Conservation (phyloP, 73 alveolate species). For the Paramecium primaurelia region DNA sequence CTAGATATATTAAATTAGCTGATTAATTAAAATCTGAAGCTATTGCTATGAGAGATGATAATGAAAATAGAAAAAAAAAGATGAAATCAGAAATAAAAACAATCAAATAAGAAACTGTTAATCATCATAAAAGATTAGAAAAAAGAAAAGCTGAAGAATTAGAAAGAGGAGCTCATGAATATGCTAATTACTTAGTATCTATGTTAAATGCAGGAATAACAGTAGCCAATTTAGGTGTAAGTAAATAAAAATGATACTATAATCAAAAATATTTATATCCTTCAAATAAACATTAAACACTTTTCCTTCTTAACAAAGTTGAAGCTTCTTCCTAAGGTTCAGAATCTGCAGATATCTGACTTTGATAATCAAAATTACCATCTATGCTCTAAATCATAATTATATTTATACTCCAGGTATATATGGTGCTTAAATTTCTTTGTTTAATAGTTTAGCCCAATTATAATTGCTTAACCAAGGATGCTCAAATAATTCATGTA, state of each 20-base stretch:
- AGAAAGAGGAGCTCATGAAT: conserved; percentile 75
- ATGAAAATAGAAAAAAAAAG: conserved; percentile 24
- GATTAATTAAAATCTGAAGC: conserved; percentile 53
- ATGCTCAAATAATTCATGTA: conserved; percentile 78
- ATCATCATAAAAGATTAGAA: conserved; percentile 60
- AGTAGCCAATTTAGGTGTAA: conserved; percentile 60
- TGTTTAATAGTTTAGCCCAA: conserved; percentile 69
- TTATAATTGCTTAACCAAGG: conserved; percentile 80
- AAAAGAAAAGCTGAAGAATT: conserved; percentile 68
- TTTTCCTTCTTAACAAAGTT: not conserved
- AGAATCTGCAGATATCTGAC: conserved; percentile 12
- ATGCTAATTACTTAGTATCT: conserved; percentile 66
- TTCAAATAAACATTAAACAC: conserved; percentile 45
- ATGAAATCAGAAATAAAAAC: conserved; percentile 50
- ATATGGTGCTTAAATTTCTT: not conserved
- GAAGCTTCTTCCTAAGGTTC: conserved; percentile 15
- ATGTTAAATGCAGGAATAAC: conserved; percentile 62
- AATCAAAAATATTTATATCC: conserved; percentile 39
- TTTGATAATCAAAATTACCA: conserved; percentile 36
- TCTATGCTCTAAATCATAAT: conserved; percentile 18
- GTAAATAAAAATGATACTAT: conserved; percentile 48
- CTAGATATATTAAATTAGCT: conserved; percentile 54
- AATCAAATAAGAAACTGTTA: conserved; percentile 52
- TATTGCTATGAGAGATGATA: conserved; percentile 44
- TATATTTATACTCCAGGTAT: conserved; percentile 39